Evolutionary conservation across 83 land plant genomes (phyloP), one percentile per base, ranked within the genome.

Genomic region (Thuja plicata): DNA sequence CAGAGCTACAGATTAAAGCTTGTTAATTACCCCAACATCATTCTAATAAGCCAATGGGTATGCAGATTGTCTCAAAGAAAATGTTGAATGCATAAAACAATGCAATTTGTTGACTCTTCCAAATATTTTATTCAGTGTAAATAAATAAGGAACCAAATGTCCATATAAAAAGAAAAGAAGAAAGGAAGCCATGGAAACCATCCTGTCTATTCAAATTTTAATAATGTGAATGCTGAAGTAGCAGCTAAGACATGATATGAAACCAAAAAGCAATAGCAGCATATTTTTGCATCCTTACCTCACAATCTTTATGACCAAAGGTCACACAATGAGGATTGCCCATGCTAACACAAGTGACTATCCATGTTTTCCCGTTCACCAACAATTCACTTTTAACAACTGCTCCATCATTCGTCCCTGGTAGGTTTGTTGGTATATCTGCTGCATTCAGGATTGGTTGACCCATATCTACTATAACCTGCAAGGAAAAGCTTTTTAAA

Each of bases 391-490:
- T 91, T 80, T 92, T 95, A 16, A 97, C 95, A 73, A 94, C 99
- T 54, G 94, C 92, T 50, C 95, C 95, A 88, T 92, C 92, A 66
- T 92, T 78, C 76, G 88, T 93, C 24, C 93, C 81, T 52, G 95
- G 89, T 41, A 98, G 89, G 21, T 90, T 95, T 37, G 99, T 98
- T 85, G 99, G 99, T 27, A 98, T 91, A 87, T 95, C 91, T 46
- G 92, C 79, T 52, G 98, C 96, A 85, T 90, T 90, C 84, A 98
- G 91, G 35, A 94, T 89, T 19, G 99, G 99, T 41, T 97, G 92
- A 48, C 99, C 99, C 99, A 98, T 98, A 88, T 98, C 99, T 85
- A 98, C 99, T 84, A 71, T 91, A 54, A 98, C 99, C 99, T 98
- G 92, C 81, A 88, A 88, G 89, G 40, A 11, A 83, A 11, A n/a